Conservation (phyloP, 1,139 yeast genomes). For the Hanseniaspora sp. region DNA sequence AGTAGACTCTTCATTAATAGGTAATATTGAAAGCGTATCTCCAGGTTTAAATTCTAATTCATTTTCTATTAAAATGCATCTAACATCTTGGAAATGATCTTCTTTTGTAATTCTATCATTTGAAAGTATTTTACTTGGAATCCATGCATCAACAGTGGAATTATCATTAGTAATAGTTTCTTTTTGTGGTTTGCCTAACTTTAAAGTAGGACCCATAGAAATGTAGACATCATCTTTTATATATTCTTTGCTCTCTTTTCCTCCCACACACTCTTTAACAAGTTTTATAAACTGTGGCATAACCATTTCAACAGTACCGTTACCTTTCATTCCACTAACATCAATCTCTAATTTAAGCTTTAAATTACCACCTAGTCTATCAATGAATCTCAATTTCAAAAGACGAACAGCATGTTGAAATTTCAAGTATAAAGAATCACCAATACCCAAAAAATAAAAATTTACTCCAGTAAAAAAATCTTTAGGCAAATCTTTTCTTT, state of each 20-base stretch:
- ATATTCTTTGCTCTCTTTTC: neutral
- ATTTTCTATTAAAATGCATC: constrained; percentile 39
- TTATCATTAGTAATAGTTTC: neutral
- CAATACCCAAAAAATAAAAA: constrained; percentile 75
- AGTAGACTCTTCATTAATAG: constrained; percentile 52
- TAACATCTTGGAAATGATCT: constrained; percentile 84
- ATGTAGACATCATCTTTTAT: constrained; percentile 1
- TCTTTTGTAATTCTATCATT: constrained; percentile 53
- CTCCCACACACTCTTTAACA: constrained; percentile 42
- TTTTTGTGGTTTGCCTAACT: neutral
- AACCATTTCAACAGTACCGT: constrained; percentile 47
- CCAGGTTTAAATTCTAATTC: constrained; percentile 51
- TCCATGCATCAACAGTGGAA: neutral
- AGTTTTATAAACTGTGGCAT: constrained; percentile 63
- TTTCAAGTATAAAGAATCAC: constrained; percentile 86
- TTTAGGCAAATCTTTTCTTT: constrained; percentile 54
- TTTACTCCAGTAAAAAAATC: constrained; percentile 52
- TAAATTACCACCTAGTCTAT: constrained; percentile 70
- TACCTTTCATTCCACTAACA: constrained; percentile 42
- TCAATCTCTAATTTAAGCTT: constrained; percentile 70
- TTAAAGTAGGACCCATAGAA: neutral
- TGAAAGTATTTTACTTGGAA: constrained; percentile 35
- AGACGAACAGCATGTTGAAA: constrained; percentile 80
- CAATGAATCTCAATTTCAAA: constrained; percentile 55
- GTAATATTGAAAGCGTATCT: constrained; percentile 68